Base-by-base conservation (phyloP, 371 early-diverging fungal genomes). In the Mucor racemosus region DNA sequence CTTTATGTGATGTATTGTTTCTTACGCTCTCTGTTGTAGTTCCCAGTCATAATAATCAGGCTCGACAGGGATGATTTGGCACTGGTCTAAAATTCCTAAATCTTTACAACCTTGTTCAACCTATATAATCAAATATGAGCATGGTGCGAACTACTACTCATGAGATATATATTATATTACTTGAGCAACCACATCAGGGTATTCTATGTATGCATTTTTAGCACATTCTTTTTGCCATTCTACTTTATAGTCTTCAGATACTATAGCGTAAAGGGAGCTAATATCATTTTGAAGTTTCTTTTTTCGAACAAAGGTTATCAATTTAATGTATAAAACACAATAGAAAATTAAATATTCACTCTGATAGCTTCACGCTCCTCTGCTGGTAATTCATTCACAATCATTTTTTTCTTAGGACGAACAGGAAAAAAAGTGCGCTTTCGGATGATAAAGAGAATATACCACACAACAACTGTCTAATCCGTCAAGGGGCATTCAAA, bases 41-140 rank as follows among this genome's bases (percentile, higher is more conserved):
- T 87, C 79, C 94, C 94, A 94, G 4, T 81, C 74, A 74, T 94
- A 94, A 74, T 92, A 94, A 63, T 88, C 81, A 19, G 78, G 39
- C 50, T 87, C 85, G 0, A 91, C 91, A 35, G 76, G 80, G 72
- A 81, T 83, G 65, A 87, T 80, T 26, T 86, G 82, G 31, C 79
- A 69, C 26, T 73, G 55, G 33, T 69, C 50, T 13, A 58, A 50
- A 42, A 89, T 56, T 2, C 62, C 62, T 4, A 80, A 53, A 10
- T 48, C 48, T 53, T 59, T 58, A 34, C 60, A 80, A 14, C 59
- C 77, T 39, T 73, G 58, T 46, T 70, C 61, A 0, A 82, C 82
- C 84, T 84, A 35, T 9, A 26, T 5, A 34, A 15, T 34, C 55
- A 26, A 50, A 11, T 5, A 7, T 44, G 44, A 44, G 44, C 17